Base-by-base conservation (phyloP, 2,329 filamentous ascomycete genomes). In the Penicillium sp. region DNA sequence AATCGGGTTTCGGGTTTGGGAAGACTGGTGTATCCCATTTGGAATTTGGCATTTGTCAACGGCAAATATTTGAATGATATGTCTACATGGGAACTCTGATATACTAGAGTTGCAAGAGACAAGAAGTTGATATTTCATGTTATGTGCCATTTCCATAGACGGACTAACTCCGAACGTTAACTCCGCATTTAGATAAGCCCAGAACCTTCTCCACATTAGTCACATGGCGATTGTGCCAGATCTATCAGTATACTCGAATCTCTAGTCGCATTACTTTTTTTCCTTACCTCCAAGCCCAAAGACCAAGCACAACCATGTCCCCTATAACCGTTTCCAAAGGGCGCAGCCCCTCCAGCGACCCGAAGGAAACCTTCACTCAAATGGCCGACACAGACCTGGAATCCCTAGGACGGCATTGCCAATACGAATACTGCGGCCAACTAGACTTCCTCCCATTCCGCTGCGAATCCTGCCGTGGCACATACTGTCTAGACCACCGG, bases 361-460 rank as follows among this genome's bases (percentile, higher is more conserved):
- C 53, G 33, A 33, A 53, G 12, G 60, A 68, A 58, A 71, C 72
- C 50, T 75, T 68, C 61, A 75, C 72, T 4, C 68, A 74, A 64
- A 72, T 75, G 67, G 67, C 78, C 49, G 81, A 88, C 68, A 83
- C 85, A 67, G 92, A 97, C 75, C 88, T 92, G 45, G 88, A 90
- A 67, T 84, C 92, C 25, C 88, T 97, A 65, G 94, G 94, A 74
- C 85, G 85, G 59, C 92, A 97, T 79, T 99, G 94, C 82, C 86
- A 97, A 74, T 88, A 89, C 76, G 80, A 88, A 62, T 95, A 91
- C 80, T 99, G 94, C 81, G 88, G 92, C 72, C 89, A 94, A 71
- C 89, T 97, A 58, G 94, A 97, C 76, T 97, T 99, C 74, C 85
- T 99, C 5, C 94, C 94, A 4, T 97, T 97, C 75, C 83, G 86